Evolutionary conservation across 2,329 filamentous ascomycete species (phyloP), one percentile per base, ranked within the genome.

Genomic region (Aciculosporium take): DNA sequence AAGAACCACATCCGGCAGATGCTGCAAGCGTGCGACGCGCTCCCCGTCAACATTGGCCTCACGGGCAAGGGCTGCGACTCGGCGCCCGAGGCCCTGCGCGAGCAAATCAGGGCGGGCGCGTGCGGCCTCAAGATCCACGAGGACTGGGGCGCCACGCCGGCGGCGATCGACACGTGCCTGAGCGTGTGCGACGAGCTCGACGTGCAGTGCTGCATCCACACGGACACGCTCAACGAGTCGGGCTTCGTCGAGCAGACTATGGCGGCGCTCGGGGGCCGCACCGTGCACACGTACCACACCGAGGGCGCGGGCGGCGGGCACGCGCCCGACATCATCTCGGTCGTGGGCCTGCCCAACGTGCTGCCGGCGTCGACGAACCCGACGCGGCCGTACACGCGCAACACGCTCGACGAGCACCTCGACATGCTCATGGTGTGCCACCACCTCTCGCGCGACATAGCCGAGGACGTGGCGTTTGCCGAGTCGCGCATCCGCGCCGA

Each of bases 371-470:
- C 81, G 36, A 96, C 89, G 0, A 96, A 94, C 58, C 89, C 89
- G 0, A 96, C 89, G 1, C 72, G 88, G 2, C 89, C 89, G 0
- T 95, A 79, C 61, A 96, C 89, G 2, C 70, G 72, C 49, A 95
- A 96, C 66, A 96, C 89, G 0, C 73, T 96, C 0, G 89, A 95
- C 56, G 89, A 96, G 62, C 89, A 96, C 63, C 74, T 95, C 12
- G 89, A 96, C 65, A 96, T 96, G 89, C 68, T 95, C 36, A 95
- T 95, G 89, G 86, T 94, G 29, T 96, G 89, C 67, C 89, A 96
- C 61, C 89, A 96, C 56, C 68, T 96, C 8, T 87, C 80, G 40
- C 85, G 84, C 61, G 80, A 94, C 61, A 95, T 95, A 45, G 85
- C 88, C 44, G 89, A 96, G 64, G 89, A 96, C 57, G 82, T 96